Percentiles rank a stretch among this genome's conserved stretches.
These are phyloP conservation scores for Lachnellula hyalina DNA, from an alignment of 2,329 filamentous ascomycete species.

Conservation along the genomic window DNA sequence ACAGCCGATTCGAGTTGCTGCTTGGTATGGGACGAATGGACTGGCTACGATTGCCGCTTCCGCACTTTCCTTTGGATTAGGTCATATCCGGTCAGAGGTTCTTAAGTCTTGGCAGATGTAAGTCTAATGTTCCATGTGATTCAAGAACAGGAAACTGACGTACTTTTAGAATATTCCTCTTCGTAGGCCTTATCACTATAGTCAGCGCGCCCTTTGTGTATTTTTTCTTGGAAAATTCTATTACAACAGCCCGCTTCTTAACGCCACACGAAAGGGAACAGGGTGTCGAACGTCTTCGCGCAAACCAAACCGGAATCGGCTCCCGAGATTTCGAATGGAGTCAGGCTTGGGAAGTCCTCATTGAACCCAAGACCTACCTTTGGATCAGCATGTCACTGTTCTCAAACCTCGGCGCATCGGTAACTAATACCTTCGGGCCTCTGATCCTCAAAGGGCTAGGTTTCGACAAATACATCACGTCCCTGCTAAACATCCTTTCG, in stretches of 20 bases:
- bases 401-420: slow-evolving; percentile 58
- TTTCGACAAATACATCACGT: slow-evolving; percentile 52
- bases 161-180: slow-evolving; percentile 61
- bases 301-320: slow-evolving; percentile 71
- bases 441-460: slow-evolving; percentile 57
- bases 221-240: slow-evolving; percentile 53
- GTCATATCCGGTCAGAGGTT: slow-evolving; percentile 40
- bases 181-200: slow-evolving; percentile 57
- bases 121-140: slow-evolving; percentile 31
- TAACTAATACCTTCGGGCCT: slow-evolving; percentile 61
- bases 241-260: slow-evolving; percentile 47
- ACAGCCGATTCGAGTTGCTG: slow-evolving; percentile 34
- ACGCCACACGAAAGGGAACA: slow-evolving; percentile 61
- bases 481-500: slow-evolving; percentile 65
- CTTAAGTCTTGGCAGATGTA: slow-evolving; percentile 33
- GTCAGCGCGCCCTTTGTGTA: slow-evolving; percentile 53
- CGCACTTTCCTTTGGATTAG: slow-evolving; percentile 30
- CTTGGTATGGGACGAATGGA: slow-evolving; percentile 32
- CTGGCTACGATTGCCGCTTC: slow-evolving; percentile 29
- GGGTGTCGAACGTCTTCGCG: slow-evolving; percentile 64
- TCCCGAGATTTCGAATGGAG: slow-evolving; percentile 63
- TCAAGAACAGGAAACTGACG: slow-evolving; percentile 32
- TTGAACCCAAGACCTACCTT: slow-evolving; percentile 50
- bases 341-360: slow-evolving; percentile 51
- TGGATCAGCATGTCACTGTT: slow-evolving; percentile 56